Percentiles rank a stretch among this genome's conserved stretches.
Conservation (phyloP, 2,329 filamentous ascomycete species). For the Didymella arachidicola region DNA sequence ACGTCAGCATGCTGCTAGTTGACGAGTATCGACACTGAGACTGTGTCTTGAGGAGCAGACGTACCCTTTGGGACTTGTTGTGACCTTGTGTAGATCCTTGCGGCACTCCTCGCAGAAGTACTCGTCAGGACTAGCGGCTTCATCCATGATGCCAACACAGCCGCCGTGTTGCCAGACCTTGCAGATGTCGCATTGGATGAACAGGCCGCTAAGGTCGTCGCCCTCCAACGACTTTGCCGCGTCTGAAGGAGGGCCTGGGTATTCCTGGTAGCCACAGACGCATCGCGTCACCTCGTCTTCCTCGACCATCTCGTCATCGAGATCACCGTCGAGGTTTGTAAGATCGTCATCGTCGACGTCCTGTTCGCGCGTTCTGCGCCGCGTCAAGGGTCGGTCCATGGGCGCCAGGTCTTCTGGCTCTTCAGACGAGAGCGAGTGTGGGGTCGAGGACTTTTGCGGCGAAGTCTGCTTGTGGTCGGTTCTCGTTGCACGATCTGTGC, state of each 20-base stretch:
- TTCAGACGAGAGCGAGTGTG: slow-evolving; percentile 74
- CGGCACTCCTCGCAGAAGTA: slow-evolving; percentile 98
- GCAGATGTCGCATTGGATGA: slow-evolving; percentile 97
- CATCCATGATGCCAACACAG: slow-evolving; percentile 96
- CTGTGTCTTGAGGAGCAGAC: slow-evolving; percentile 42
- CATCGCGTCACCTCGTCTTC: slow-evolving; percentile 94
- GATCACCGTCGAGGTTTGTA: slow-evolving; percentile 60
- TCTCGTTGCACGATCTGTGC: slow-evolving; percentile 76
- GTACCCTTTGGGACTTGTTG: slow-evolving; percentile 83
- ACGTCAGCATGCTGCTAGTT: slow-evolving; percentile 13
- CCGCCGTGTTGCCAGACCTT: slow-evolving; percentile 99
- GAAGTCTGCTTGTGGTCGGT: slow-evolving; percentile 76
- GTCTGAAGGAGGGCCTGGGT: slow-evolving; percentile 77
- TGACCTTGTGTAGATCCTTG: slow-evolving; percentile 88
- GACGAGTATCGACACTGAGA: background rate
- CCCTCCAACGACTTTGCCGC: slow-evolving; percentile 61
- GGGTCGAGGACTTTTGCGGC: slow-evolving; percentile 76
- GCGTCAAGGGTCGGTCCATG: slow-evolving; percentile 74
- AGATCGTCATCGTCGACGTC: slow-evolving; percentile 65
- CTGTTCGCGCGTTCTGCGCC: slow-evolving; percentile 80
- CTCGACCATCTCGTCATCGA: slow-evolving; percentile 67
- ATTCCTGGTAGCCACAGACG: slow-evolving; percentile 93
- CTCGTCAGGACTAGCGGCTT: slow-evolving; percentile 90
- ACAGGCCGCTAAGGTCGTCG: slow-evolving; percentile 91
- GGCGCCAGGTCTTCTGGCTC: slow-evolving; percentile 65